Base-by-base conservation (phyloP, 352 stramenopile species). In the Blastocystis sp. region DNA sequence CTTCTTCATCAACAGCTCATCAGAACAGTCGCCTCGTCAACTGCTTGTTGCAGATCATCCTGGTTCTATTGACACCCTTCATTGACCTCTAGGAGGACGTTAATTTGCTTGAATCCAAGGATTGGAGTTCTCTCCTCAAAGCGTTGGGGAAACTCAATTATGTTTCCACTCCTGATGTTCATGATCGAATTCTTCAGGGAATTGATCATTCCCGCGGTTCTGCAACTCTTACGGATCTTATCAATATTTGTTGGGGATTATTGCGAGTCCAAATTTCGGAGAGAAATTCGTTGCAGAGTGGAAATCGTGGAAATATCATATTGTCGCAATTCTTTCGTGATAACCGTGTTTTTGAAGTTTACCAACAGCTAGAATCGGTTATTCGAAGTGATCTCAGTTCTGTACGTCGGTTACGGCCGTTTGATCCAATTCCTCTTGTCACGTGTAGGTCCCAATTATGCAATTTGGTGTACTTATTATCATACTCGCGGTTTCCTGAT, bases 381-480 rank as follows among this genome's bases (percentile, higher is more conserved):
- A 65, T 81, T 63, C 45, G 39, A 11, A 47, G 45, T 37, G 70
- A 81, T 64, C 34, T 53, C 37, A 41, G 11, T 43, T 26, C 50
- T n/a, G 45, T 81, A 13, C 53, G 55, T 24, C 26, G 65, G 24
- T n/a, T 81, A 6, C 39, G 70, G 20, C 70, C 70, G 70, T 81
- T 30, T 13, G 16, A 20, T 26, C 30, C 0, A 2, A 20, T 34
- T 41, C 2, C 20, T n/a, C 39, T 64, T 20, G 3, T 63, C 6
- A 62, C 45, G 39, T 16, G 20, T 63, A 81, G 70, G 9, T 63
- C 70, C 24, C 70, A 47, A 2, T 30, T 81, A 30, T 20, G 45
- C 11, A 81, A 81, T 41, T 53, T 81, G 11, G 70, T 65, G 41
- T 81, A 81, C 24, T 81, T 20, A 34, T 26, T 81, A 26, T 81